Evolutionary conservation across 768 basidiomycete genomes (phyloP).

Genomic region (Serendipita sp.): DNA sequence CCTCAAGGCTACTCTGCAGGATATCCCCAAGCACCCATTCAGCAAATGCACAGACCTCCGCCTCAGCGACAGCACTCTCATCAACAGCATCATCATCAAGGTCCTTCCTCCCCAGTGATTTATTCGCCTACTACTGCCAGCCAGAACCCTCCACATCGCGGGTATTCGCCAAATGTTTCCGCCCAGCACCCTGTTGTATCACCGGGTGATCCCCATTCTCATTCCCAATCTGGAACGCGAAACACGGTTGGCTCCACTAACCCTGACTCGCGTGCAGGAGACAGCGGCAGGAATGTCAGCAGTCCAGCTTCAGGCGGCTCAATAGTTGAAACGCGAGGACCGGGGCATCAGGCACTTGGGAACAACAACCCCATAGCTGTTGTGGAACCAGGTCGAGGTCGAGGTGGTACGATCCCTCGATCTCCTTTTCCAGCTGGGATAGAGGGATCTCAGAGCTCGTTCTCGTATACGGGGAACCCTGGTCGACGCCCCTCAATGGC

Average conservation of each 20-base stretch:
- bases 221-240: neutral
- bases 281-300: neutral
- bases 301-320: too few relatives aligned
- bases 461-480: too few relatives aligned
- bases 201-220: neutral
- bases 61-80: neutral
- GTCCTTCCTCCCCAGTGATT: neutral
- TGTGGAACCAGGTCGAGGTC: too few relatives aligned
- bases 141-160: neutral
- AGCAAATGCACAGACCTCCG: neutral
- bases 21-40: neutral
- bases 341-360: too few relatives aligned
- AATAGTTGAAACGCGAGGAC: too few relatives aligned
- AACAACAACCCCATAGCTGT: too few relatives aligned
- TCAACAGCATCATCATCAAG: neutral
- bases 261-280: neutral
- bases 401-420: too few relatives aligned
- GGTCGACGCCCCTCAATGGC: too few relatives aligned
- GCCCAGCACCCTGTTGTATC: neutral
- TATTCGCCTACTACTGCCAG: neutral
- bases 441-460: too few relatives aligned
- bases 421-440: too few relatives aligned
- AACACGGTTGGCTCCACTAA: constrained; percentile 1
- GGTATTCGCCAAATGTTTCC: neutral
- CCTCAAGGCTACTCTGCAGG: neutral